Base-by-base conservation (phyloP, 805 yeast genomes). In the Candida fluviatilis region DNA sequence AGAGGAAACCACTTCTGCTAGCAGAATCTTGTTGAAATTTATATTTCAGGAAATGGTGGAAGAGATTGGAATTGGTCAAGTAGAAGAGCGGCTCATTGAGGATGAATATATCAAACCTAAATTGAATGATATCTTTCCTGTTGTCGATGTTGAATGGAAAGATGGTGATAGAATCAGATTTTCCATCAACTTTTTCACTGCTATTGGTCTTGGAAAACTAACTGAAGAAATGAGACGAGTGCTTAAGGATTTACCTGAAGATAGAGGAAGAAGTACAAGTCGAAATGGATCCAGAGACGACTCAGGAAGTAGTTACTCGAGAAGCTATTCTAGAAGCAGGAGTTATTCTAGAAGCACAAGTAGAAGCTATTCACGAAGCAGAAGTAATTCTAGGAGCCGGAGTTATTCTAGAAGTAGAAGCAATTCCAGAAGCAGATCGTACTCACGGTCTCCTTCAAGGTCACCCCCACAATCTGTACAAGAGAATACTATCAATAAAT, bases 121-220 rank as follows among this genome's bases (percentile, higher is more conserved):
- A 34, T 41, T 83, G 23, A 47, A 42, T 2, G 87, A 87, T 0
- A 47, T 90, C 27, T 85, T 90, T 51, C 96, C 96, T 0, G 52
- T 47, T 18, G 48, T 54, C 15, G 60, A 59, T 12, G 59, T 56
- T 19, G 32, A 47, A 5, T 42, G 48, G 47, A 30, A 59, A 1
- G 70, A 69, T 38, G 66, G 70, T 4, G 81, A 78, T 7, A 64
- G 75, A 46, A 62, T 82, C 11, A 68, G 91, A 42, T 91, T 90
- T 55, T 74, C 95, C 2, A 88, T 89, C 54, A 91, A 91, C 54
- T 91, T 73, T 56, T 91, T 91, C 59, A 91, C 97, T 0, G 96
- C 97, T 1, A 88, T 91, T 44, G 95, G 95, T 0, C 57, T 91
- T 35, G 97, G 97, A 32, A 71, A 74, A 2, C 56, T 91, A 40